Evolutionary conservation across 176 grass and related monocot genomes (phyloP).

Genomic region (Olyra latifolia): DNA sequence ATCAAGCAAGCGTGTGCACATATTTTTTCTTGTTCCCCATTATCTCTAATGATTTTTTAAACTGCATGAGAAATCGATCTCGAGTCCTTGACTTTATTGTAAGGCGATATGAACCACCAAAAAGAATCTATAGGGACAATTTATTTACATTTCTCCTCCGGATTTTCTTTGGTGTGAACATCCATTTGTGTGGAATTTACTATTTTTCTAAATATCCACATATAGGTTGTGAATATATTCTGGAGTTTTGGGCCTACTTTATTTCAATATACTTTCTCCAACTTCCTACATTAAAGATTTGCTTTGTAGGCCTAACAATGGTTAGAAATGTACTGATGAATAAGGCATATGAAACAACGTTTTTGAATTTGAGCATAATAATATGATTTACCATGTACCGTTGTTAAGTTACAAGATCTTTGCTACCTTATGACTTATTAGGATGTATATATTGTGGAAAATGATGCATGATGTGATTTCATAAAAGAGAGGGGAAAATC

Average conservation of each 20-base stretch:
- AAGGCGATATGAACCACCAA: neutral
- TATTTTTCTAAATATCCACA: neutral
- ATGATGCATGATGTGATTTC: neutral
- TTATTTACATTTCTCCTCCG: neutral
- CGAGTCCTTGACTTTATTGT: neutral
- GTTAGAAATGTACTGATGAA: neutral
- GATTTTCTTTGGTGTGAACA: slow-evolving; percentile 8
- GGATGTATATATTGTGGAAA: neutral
- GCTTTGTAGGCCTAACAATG: neutral
- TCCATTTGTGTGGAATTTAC: neutral
- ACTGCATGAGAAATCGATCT: slow-evolving; percentile 19
- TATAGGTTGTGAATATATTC: neutral
- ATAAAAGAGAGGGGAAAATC: neutral
- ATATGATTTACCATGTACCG: neutral
- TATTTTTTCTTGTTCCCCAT: slow-evolving; percentile 31
- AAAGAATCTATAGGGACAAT: slow-evolving; percentile 7
- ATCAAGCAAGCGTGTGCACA: slow-evolving; percentile 22
- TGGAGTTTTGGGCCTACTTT: neutral
- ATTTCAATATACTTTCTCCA: neutral
- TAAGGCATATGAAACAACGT: neutral
- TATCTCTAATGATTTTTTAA: slow-evolving; percentile 38
- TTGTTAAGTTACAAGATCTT: neutral
- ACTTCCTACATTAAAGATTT: neutral
- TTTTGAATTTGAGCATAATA: neutral
- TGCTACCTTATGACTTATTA: neutral